Evolutionary conservation across 2,329 filamentous ascomycete genomes (phyloP), one percentile per base, ranked within the genome.

Genomic region (Talaromyces sp.): DNA sequence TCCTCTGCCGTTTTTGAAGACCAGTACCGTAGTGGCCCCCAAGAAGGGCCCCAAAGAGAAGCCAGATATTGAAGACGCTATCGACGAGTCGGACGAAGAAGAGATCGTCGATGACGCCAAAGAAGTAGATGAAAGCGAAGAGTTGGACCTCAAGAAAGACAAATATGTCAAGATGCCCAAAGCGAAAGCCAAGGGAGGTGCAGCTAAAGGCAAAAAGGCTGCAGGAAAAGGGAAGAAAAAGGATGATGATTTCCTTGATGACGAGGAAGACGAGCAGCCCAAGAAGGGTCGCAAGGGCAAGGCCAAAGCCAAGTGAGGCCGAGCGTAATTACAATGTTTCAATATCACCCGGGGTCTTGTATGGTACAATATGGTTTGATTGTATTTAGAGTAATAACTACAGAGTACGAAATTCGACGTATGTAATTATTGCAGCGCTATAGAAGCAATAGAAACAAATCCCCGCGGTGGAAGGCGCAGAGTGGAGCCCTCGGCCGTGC

Each of bases 121-220:
- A 1, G 84, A 86, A 49, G 85, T 82, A 1, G 88, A 88, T 0
- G 89, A 90, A 4, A 88, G 90, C 0, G 88, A 91, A 13, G 89
- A 92, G 58, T 78, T 87, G n/a, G 91, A 96, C 71, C 74, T 98
- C 56, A 91, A 89, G 70, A 96, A 93, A 72, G 95, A 99, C 77
- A 98, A 97, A 75, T 97, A 96, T 70, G 93, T 98, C 73, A 96
- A 95, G 75, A 84, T 89, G 71, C 91, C 93, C 13, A 97, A 96
- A 53, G 56, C 41, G 14, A 58, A 62, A 41, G 32, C 64, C 65
- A 21, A 80, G 77, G 66, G 78, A 76, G 79, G 56, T 1, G 60
- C 60, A 4, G 13, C 19, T 27, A 62, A 73, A 64, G 63, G 57
- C 26, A 75, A 74, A 65, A 71, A 71, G 55, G 67, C 69, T 60